Conservation (phyloP, 176 grass and related monocot species). For the Bothriochloa decipiens region DNA sequence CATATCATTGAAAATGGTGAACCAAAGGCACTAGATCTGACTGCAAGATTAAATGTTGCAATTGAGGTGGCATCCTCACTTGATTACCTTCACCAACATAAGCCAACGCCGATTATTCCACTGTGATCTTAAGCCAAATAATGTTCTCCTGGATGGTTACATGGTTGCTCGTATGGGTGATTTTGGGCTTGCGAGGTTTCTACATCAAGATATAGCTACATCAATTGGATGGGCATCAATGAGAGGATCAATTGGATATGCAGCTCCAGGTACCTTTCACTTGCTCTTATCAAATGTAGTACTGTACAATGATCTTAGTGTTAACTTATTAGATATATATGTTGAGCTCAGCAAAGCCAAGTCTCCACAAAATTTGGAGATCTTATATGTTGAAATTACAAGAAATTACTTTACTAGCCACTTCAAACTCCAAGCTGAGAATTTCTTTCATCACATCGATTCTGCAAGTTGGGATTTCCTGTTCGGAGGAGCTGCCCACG, state of each 20-base stretch:
- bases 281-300: background rate
- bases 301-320: background rate
- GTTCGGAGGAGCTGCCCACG: background rate
- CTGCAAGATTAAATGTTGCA: background rate
- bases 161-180: slow-evolving; percentile 40
- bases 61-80: slow-evolving; percentile 26
- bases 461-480: background rate
- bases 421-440: background rate
- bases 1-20: background rate
- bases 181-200: slow-evolving; percentile 33
- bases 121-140: slow-evolving; percentile 38
- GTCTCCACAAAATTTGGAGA: background rate
- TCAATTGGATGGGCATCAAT: slow-evolving; percentile 31
- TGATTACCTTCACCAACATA: slow-evolving; percentile 33
- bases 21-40: background rate
- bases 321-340: background rate
- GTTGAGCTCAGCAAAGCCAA: background rate
- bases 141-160: slow-evolving; percentile 16
- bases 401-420: background rate
- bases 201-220: background rate
- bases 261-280: slow-evolving; percentile 23
- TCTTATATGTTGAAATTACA: background rate
- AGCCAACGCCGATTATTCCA: slow-evolving; percentile 3
- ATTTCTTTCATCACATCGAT: slow-evolving; percentile 20
- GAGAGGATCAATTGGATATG: slow-evolving; percentile 40